A percentile compares a stretch with the other conserved stretches of the same genome.
phyloP scores from a whole-genome alignment of 2,329 filamentous ascomycete species.

The Microdochium nivale region DNA sequence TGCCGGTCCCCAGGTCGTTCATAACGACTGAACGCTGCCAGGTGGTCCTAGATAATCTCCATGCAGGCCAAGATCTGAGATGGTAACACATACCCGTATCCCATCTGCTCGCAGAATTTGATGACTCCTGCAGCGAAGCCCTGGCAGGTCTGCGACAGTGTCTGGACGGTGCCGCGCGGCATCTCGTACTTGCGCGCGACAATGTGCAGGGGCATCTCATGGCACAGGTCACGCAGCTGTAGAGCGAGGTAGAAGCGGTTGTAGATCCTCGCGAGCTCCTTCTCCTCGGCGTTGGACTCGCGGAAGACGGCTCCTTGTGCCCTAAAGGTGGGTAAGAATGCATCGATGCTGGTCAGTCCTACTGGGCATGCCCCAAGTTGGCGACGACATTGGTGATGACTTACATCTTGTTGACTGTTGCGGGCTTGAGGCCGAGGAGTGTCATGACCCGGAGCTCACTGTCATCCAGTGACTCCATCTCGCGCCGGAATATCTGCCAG shows the following conservation, averaged over 20 bases:
- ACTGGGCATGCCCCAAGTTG: not conserved
- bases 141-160: slow-evolving; percentile 64
- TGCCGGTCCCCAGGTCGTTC: too few species aligned
- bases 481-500: slow-evolving; percentile 64
- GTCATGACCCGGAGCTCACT: slow-evolving; percentile 60
- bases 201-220: slow-evolving; percentile 62
- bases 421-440: slow-evolving; percentile 61
- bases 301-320: slow-evolving; percentile 58
- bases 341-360: too few species aligned
- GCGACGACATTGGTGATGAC: slow-evolving; percentile 9
- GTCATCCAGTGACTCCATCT: slow-evolving; percentile 62
- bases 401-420: slow-evolving; percentile 58
- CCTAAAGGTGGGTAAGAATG: too few species aligned
- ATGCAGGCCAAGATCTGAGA: not conserved
- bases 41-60: too few species aligned
- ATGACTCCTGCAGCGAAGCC: slow-evolving; percentile 74
- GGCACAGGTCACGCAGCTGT: slow-evolving; percentile 71
- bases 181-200: slow-evolving; percentile 64
- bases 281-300: slow-evolving; percentile 52
- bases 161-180: slow-evolving; percentile 63
- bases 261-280: slow-evolving; percentile 54
- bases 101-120: slow-evolving; percentile 72
- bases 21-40: slow-evolving; percentile 1
- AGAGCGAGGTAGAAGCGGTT: slow-evolving; percentile 66
- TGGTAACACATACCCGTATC: slow-evolving; percentile 46